phyloP scores from a whole-genome alignment of 352 stramenopile genomes.

The Phytophthora vignae region DNA sequence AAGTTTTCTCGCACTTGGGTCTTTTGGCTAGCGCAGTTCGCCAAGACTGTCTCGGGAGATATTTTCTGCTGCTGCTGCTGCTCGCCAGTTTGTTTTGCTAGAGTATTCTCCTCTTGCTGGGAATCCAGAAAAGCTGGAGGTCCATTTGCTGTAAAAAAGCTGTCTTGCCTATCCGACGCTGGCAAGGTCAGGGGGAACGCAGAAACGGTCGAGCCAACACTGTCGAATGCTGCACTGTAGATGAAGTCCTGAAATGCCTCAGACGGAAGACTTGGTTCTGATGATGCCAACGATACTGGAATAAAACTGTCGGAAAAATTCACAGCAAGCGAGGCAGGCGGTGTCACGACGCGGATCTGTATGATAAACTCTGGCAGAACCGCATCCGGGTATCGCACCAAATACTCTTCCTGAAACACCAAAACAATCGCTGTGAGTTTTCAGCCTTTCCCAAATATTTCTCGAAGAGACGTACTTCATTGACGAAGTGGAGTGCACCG shows the following conservation, averaged over 20 bases:
- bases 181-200: conserved; percentile 28
- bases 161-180: conserved; percentile 13
- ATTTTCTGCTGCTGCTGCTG: conserved; percentile 2
- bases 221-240: conserved; percentile 33
- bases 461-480: conserved; percentile 35
- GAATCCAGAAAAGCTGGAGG: neutral
- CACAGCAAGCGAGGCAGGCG: neutral
- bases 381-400: conserved; percentile 63
- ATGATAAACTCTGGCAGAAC: conserved; percentile 83
- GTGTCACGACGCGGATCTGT: conserved; percentile 38
- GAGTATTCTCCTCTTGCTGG: neutral
- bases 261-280: conserved; percentile 6
- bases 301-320: conserved; percentile 13
- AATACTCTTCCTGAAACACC: conserved; percentile 67
- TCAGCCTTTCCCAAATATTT: neutral
- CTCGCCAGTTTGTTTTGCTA: conserved; percentile 12
- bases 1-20: conserved; percentile 40
- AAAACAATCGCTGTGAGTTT: neutral
- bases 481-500: conserved; percentile 48
- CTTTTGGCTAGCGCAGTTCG: conserved; percentile 46
- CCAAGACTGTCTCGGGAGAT: conserved; percentile 36
- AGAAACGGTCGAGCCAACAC: conserved; percentile 4
- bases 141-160: conserved; percentile 15
- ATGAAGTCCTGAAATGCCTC: conserved; percentile 35
- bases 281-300: conserved; percentile 11